Percentiles rank a stretch among this genome's conserved stretches.
Conservation (phyloP, 23 red algal genomes). For the Porphyridium purpureum region DNA sequence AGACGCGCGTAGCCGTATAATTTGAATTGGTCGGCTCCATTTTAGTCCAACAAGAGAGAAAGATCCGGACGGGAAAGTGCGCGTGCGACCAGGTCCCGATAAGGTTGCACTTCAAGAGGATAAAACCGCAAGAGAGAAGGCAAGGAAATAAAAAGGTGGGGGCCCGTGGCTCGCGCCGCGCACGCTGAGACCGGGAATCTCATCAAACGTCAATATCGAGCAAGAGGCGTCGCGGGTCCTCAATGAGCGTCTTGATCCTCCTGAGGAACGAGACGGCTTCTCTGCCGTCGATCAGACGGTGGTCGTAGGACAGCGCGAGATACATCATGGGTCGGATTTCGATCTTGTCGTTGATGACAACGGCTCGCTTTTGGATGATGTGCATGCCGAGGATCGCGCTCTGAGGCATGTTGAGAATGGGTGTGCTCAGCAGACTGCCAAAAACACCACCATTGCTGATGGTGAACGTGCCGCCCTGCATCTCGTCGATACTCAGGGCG, state of each 20-base stretch:
- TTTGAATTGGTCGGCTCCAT: too few species aligned
- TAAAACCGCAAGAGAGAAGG: too few species aligned
- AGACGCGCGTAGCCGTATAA: too few species aligned
- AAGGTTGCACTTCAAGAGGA: too few species aligned
- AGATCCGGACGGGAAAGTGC: too few species aligned
- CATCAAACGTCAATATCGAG: conserved; percentile 64
- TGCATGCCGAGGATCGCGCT: conserved; percentile 99
- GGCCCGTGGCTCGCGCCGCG: too few species aligned
- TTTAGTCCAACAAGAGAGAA: too few species aligned
- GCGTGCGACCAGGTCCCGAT: too few species aligned
- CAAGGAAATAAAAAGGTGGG: too few species aligned
- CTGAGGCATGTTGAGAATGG: conserved; percentile 99
- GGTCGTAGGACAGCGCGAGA: conserved; percentile 90
- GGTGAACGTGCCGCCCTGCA: conserved; percentile 99
- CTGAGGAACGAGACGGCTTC: conserved; percentile 94
- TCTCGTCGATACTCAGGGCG: conserved; percentile 74
- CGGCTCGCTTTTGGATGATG: conserved; percentile 83
- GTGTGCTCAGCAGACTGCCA: conserved; percentile 77
- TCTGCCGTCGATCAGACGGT: conserved; percentile 96
- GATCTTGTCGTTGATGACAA: conserved; percentile 85
- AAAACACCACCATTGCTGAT: conserved; percentile 98
- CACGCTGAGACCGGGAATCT: too few species aligned
- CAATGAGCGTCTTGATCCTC: conserved; percentile 86
- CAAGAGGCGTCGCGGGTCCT: conserved; percentile 89
- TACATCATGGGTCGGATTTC: conserved; percentile 99